phyloP scores from a whole-genome alignment of 176 grass and related monocot genomes.

The Aegilops bicornis region DNA sequence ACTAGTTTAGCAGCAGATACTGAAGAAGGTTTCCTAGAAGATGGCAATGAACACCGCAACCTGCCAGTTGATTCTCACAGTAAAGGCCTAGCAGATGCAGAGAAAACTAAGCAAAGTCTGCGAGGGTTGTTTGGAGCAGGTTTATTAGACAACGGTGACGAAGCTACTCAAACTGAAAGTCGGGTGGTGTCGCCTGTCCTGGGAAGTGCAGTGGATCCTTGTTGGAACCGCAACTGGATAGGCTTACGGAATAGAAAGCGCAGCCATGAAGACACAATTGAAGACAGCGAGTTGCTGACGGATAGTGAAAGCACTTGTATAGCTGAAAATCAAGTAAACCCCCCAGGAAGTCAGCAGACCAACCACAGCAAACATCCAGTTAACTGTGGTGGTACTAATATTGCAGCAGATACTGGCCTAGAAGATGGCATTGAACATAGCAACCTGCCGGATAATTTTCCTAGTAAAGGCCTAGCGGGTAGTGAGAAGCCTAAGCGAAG shows the following conservation, averaged over 20 bases:
- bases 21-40: not conserved
- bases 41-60: not conserved
- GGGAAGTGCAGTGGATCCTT: not conserved
- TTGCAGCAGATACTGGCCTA: not conserved
- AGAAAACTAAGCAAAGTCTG: slow-evolving; percentile 51
- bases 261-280: not conserved
- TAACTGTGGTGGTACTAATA: not conserved
- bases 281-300: not conserved
- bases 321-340: not conserved
- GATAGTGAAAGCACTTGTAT: not conserved
- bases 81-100: not conserved
- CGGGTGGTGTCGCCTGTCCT: not conserved
- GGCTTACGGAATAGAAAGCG: not conserved
- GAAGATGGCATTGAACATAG: not conserved
- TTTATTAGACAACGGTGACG: slow-evolving; percentile 8
- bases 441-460: not conserved
- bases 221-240: not conserved
- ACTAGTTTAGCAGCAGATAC: not conserved
- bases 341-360: not conserved
- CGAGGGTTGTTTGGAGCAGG: slow-evolving; percentile 21
- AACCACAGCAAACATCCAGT: not conserved
- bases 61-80: not conserved
- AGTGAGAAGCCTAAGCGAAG: not conserved
- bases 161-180: not conserved
- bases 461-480: not conserved